Evolutionary conservation across 2,329 filamentous ascomycete species (phyloP), one percentile per base, ranked within the genome.

Genomic region (Raffaelea arxii): DNA sequence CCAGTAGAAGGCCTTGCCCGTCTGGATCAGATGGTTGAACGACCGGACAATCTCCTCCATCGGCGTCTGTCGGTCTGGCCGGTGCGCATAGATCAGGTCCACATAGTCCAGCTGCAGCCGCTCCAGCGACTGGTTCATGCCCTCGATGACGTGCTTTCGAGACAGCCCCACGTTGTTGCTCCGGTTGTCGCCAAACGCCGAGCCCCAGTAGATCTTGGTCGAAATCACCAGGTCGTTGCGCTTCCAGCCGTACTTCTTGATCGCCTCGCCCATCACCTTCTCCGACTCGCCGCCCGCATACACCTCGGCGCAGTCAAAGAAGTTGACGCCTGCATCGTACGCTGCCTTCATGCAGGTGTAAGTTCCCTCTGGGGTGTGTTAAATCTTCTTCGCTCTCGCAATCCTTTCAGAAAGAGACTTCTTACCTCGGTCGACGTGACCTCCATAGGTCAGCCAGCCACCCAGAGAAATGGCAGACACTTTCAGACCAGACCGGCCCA

Each of bases 31-130:
- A 58, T 83, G 69, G 66, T 85, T 85, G 68, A 86, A 86, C 19
- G 75, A 81, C 46, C 80, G 72, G 7, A 86, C 81, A 6, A 74
- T 78, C 65, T 86, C 82, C 60, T 84, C 80, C 68, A 86, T 83
- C 0, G 82, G 82, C 0, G 80, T 84, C 41, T 77, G 64, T 19
- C 77, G 69, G 59, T 86, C 83, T 0, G 80, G 79, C 6, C 82
- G 73, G 61, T 86, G 82, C 2, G 82, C 82, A 56, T 82, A 84
- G 49, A 86, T 71, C 27, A 86, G 65, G 56, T 86, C 82, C 41
- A 86, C 81, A 52, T 82, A 82, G 45, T 71, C 65, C 38, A 80
- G 67, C 30, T 68, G 66, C 16, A 82, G 67, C 18, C 78, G 73
- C 50, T 74, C 60, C 11, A 86, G 67, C 0, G 76, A 77, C 12